Conservation (phyloP, 2,329 filamentous ascomycete species). For the Calonectria pauciramosa region DNA sequence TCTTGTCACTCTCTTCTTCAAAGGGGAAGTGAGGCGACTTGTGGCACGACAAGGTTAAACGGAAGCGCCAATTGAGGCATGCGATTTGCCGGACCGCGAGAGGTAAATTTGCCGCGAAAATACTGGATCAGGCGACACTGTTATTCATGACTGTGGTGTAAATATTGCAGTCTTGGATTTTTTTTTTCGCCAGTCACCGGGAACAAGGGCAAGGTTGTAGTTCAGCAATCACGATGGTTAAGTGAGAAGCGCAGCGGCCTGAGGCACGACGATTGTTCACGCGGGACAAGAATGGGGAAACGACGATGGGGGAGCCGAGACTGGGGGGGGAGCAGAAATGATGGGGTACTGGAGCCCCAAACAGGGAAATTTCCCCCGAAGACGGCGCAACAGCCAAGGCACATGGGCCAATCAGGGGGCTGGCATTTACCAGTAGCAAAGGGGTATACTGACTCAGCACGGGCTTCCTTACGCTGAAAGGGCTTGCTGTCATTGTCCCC, state of each 20-base stretch:
- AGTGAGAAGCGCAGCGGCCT: constrained; percentile 19
- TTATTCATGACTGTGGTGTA: constrained; percentile 9
- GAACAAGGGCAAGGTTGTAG: constrained; percentile 8
- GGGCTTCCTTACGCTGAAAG: not conserved
- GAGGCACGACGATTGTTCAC: constrained; percentile 33
- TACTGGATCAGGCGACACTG: not conserved
- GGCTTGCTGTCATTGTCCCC: constrained; percentile 12
- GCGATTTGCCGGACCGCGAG: not conserved
- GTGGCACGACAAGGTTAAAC: constrained; percentile 16
- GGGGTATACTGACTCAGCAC: constrained; percentile 30
- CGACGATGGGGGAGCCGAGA: constrained; percentile 12
- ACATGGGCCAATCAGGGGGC: constrained; percentile 24
- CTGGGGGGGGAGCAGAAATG: constrained; percentile 1
- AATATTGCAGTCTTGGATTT: constrained; percentile 1
- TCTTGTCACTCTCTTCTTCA: constrained; percentile 6
- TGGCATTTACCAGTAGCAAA: constrained; percentile 13
- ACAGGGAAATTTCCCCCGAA: constrained; percentile 42
- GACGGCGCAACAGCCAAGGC: not conserved
- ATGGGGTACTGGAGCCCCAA: constrained; percentile 19
- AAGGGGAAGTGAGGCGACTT: constrained; percentile 26
- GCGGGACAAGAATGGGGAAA: constrained; percentile 33
- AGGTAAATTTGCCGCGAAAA: not conserved
- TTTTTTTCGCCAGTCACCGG: not conserved
- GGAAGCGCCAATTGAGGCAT: constrained; percentile 8
- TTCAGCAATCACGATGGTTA: constrained; percentile 20